A percentile compares a stretch with the other conserved stretches of the same genome.
These are phyloP conservation scores for Aschersonia sp. DNA, from an alignment of 2,329 filamentous ascomycete genomes.

Conservation along the genomic window DNA sequence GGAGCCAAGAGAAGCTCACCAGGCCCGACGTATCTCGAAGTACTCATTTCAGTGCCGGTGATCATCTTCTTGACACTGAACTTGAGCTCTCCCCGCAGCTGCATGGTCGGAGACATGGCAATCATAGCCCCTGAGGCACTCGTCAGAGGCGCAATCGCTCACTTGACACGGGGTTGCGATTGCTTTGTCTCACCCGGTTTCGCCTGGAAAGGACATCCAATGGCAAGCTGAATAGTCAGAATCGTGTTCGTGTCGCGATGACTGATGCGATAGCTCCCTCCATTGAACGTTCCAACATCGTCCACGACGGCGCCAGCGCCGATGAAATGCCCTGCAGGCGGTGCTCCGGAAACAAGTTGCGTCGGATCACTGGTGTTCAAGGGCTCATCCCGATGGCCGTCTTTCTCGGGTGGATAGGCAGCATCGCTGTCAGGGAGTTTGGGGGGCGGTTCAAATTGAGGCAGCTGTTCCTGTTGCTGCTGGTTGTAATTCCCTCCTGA, in stretches of 20 bases:
- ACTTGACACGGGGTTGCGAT: conserved; percentile 1
- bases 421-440: conserved; percentile 8
- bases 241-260: conserved; percentile 86
- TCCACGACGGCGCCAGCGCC: conserved; percentile 52
- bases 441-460: conserved; percentile 13
- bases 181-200: conserved; percentile 47
- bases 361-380: conserved; percentile 11
- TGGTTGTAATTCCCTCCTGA: conserved; percentile 6
- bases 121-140: conserved; percentile 60
- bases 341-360: conserved; percentile 23
- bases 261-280: conserved; percentile 83
- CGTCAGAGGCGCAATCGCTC: background rate
- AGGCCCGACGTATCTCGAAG: conserved; percentile 73
- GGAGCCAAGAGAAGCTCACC: conserved; percentile 83
- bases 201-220: conserved; percentile 68
- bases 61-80: conserved; percentile 90
- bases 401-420: conserved; percentile 16
- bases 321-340: conserved; percentile 40
- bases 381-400: conserved; percentile 8
- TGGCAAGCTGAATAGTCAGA: conserved; percentile 75
- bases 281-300: conserved; percentile 93
- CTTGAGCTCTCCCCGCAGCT: conserved; percentile 67
- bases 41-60: conserved; percentile 61
- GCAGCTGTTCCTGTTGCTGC: conserved; percentile 9
- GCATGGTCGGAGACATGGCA: conserved; percentile 81